Evolutionary conservation across 2,329 filamentous ascomycete species (phyloP).

Genomic region (Fusarium longipes): DNA sequence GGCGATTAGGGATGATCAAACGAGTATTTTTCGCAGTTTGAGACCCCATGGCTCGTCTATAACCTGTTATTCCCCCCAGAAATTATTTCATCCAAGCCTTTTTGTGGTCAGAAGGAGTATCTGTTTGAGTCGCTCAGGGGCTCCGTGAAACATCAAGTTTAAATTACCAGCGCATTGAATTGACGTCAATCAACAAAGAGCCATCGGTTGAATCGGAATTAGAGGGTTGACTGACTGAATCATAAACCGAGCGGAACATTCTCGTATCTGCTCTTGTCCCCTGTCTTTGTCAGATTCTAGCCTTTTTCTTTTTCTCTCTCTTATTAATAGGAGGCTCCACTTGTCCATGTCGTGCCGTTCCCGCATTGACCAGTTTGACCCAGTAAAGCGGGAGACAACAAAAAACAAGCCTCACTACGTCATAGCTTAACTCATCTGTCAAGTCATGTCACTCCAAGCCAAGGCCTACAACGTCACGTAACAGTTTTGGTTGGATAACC

Average conservation of each 20-base stretch:
- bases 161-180: not conserved
- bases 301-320: not conserved
- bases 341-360: not conserved
- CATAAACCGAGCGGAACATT: conserved; percentile 15
- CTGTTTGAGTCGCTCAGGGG: conserved; percentile 6
- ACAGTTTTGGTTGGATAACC: conserved; percentile 20
- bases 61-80: conserved; percentile 24
- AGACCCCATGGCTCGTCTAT: conserved; percentile 10
- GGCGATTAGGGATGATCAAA: conserved; percentile 21
- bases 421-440: conserved; percentile 17
- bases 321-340: conserved; percentile 10
- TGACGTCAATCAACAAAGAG: conserved; percentile 41
- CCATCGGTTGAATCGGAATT: conserved; percentile 30
- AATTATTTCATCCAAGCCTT: conserved; percentile 7
- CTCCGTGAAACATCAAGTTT: not conserved
- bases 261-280: conserved; percentile 16
- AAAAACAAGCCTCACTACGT: conserved; percentile 20
- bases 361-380: conserved; percentile 16
- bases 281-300: not conserved
- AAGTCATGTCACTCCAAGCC: conserved; percentile 21
- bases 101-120: not conserved
- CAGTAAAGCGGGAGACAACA: not conserved
- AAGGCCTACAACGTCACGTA: conserved; percentile 15
- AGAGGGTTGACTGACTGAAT: conserved; percentile 7
- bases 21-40: not conserved